Percentiles rank a stretch among this genome's conserved stretches.
Evolutionary conservation across 1,139 yeast genomes (phyloP).

Genomic region (Meyerozyma elateridarum): DNA sequence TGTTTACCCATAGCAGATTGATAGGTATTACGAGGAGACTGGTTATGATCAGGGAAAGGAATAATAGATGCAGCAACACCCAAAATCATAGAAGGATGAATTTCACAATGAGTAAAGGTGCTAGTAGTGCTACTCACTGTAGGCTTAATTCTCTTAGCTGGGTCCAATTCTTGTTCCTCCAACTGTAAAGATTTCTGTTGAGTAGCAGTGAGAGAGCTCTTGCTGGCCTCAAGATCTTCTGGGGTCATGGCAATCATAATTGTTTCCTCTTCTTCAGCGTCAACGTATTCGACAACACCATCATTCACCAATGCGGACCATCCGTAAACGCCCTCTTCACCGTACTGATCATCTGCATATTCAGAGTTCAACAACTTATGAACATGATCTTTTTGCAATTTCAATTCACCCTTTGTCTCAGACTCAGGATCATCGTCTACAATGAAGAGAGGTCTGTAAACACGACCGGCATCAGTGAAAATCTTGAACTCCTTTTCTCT

Average conservation of each 20-base stretch:
- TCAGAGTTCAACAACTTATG: slow-evolving; percentile 64
- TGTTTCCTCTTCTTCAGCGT: slow-evolving; percentile 97
- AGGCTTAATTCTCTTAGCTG: slow-evolving; percentile 86
- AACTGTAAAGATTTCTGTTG: slow-evolving; percentile 38
- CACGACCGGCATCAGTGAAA: slow-evolving; percentile 98
- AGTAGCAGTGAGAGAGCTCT: slow-evolving; percentile 45
- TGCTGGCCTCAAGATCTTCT: slow-evolving; percentile 79
- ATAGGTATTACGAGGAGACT: slow-evolving; percentile 98
- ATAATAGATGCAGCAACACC: slow-evolving; percentile 98
- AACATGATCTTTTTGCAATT: slow-evolving; percentile 79
- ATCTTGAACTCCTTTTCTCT: slow-evolving; percentile 94
- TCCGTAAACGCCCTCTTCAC: slow-evolving; percentile 56
- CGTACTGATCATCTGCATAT: slow-evolving; percentile 48
- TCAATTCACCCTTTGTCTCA: slow-evolving; percentile 72
- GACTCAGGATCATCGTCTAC: slow-evolving; percentile 82
- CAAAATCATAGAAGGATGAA: slow-evolving; percentile 96
- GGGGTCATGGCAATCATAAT: slow-evolving; percentile 99
- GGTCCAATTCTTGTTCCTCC: slow-evolving; percentile 55
- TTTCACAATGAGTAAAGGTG: slow-evolving; percentile 97
- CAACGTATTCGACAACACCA: slow-evolving; percentile 91
- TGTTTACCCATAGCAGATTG: slow-evolving; percentile 99
- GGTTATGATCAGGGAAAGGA: slow-evolving; percentile 99
- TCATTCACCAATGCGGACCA: slow-evolving; percentile 83
- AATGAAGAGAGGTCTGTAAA: slow-evolving; percentile 87
- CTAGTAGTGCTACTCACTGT: slow-evolving; percentile 59